Evolutionary conservation across 2,329 filamentous ascomycete genomes (phyloP).

Genomic region (Diaporthe capsici): DNA sequence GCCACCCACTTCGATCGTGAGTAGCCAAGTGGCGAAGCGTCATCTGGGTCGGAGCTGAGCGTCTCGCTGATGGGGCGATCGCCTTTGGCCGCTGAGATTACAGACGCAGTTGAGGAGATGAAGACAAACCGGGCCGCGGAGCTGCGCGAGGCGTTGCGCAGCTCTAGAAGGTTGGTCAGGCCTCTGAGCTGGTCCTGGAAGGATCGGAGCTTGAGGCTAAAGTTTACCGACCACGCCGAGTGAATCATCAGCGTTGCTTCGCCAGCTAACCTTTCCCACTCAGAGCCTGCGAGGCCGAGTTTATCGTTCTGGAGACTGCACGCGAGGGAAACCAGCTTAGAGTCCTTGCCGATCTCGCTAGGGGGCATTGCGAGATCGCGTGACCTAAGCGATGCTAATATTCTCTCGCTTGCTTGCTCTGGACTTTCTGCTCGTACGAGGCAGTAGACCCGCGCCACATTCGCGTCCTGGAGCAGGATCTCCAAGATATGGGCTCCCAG

Average conservation of each 20-base stretch:
- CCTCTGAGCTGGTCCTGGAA: slow-evolving; percentile 64
- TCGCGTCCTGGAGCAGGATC: slow-evolving; percentile 54
- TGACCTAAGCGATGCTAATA: slow-evolving; percentile 49
- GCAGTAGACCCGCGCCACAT: slow-evolving; percentile 66
- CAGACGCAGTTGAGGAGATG: slow-evolving; percentile 47
- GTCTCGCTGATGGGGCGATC: slow-evolving; percentile 55
- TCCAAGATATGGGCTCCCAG: slow-evolving; percentile 66
- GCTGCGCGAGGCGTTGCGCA: slow-evolving; percentile 30
- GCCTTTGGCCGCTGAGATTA: slow-evolving; percentile 24
- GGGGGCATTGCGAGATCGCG: neutral
- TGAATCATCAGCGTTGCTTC: slow-evolving; percentile 64
- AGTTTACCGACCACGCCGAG: slow-evolving; percentile 69
- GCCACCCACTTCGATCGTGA: slow-evolving; percentile 71
- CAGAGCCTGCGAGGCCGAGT: slow-evolving; percentile 61
- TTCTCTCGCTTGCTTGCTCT: slow-evolving; percentile 58
- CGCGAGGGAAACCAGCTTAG: slow-evolving; percentile 62
- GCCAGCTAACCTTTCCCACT: slow-evolving; percentile 57
- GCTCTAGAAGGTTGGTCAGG: slow-evolving; percentile 58
- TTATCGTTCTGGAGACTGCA: slow-evolving; percentile 60
- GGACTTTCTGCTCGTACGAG: slow-evolving; percentile 64
- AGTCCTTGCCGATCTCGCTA: slow-evolving; percentile 46
- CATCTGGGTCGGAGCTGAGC: slow-evolving; percentile 55
- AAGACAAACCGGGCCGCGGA: slow-evolving; percentile 45
- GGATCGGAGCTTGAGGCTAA: slow-evolving; percentile 62
- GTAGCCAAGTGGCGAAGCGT: slow-evolving; percentile 66